Conservation (phyloP, 2,329 filamentous ascomycete species). For the Neofusicoccum parvum region DNA sequence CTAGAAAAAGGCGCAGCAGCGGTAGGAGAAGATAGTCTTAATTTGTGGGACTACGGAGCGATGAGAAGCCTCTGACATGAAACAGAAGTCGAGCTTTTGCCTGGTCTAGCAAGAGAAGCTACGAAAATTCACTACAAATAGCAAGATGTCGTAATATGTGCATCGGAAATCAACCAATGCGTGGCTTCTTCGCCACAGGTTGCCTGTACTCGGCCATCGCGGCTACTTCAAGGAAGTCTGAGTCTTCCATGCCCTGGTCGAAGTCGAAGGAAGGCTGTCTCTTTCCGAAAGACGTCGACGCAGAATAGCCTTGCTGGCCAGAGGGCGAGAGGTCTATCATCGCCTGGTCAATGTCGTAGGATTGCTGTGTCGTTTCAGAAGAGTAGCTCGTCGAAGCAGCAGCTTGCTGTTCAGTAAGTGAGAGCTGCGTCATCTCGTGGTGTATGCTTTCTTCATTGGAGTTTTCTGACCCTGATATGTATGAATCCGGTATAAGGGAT, state of each 20-base stretch:
- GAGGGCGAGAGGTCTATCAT: neutral
- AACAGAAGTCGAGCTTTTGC: too few species aligned
- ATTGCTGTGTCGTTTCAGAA: neutral
- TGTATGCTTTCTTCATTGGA: neutral
- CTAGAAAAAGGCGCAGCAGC: too few species aligned
- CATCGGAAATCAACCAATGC: neutral
- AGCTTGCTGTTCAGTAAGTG: neutral
- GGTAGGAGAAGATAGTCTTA: too few species aligned
- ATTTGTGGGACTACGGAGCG: too few species aligned
- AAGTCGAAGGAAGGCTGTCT: conserved; percentile 4
- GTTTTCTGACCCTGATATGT: neutral
- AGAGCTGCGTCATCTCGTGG: neutral
- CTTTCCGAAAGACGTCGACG: neutral
- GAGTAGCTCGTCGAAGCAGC: neutral
- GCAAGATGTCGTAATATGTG: neutral
- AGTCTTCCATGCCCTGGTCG: neutral
- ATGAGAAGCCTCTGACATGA: too few species aligned
- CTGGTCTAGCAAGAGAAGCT: too few species aligned
- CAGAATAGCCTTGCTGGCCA: neutral
- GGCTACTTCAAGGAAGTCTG: neutral
- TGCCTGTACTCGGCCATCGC: neutral
- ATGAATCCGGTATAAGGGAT: neutral
- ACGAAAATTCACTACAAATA: neutral
- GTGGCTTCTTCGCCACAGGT: neutral
- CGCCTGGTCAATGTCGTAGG: neutral